Evolutionary conservation across 1,139 yeast species (phyloP), one percentile per base, ranked within the genome.

Genomic region (Eremothecium coryli): DNA sequence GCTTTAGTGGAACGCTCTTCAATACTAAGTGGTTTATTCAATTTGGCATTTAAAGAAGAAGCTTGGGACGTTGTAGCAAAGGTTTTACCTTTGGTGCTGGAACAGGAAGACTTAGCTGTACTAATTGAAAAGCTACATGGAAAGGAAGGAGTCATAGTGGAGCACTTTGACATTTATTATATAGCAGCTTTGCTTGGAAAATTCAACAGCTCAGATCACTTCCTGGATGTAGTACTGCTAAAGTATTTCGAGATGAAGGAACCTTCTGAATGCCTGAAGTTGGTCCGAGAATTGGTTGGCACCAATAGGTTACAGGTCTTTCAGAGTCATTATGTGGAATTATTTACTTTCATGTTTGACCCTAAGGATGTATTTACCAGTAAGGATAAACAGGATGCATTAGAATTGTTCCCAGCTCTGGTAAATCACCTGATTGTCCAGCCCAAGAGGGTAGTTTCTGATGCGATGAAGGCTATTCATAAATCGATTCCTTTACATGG

Each of bases 321-420:
- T 22, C 20, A 26, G 5, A 31, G 35, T 4, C 33, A 39, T 25
- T 31, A 35, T 11, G 33, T 29, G 4, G 45, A 45, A 15, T 26
- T 46, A n/a, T 21, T 38, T 12, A 21, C 22, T 5, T 45, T 46
- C 27, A 31, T 42, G 18, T 26, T 40, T 10, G 37, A 28, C 20
- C 23, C 33, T 10, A 23, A 35, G n/a, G 24, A 37, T 6, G 16
- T n/a, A 3, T 18, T 33, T 10, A 31, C 33, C n/a, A 27, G 21
- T 5, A 11, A 24, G 14, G 34, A 36, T 13, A 32, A 26, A 15
- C 15, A 21, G 22, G 26, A 15, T 3, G 18, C 28, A 4, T 18
- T 30, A 23, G 21, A 18, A 13, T 7, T 32, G 2, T 33, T 39
- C n/a, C 31, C 31, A 9, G 14, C 10, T 9, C 18, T 36, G 5